phyloP scores from a whole-genome alignment of 2,329 filamentous ascomycete species.

The Talaromyces sp. region DNA sequence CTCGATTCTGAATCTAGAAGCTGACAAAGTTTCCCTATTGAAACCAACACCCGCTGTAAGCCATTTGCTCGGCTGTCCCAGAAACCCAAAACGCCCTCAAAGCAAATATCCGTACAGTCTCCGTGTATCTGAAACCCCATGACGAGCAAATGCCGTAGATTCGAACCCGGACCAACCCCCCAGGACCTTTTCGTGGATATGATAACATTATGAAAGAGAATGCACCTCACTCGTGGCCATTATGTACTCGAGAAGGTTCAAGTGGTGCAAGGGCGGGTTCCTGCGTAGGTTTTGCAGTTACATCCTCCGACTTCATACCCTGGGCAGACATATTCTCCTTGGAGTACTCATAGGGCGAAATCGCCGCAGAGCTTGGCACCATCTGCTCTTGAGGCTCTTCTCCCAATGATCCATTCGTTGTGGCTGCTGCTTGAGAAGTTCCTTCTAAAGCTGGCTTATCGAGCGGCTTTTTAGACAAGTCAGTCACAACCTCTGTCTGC shows the following conservation, averaged over 20 bases:
- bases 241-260: conserved; percentile 14
- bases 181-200: background rate
- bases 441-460: conserved; percentile 1
- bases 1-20: background rate
- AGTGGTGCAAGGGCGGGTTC: conserved; percentile 10
- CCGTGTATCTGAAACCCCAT: background rate
- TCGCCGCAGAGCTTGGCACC: background rate
- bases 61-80: background rate
- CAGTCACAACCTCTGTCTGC: conserved; percentile 8
- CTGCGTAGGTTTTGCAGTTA: background rate
- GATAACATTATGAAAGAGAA: background rate
- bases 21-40: background rate
- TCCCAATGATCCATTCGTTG: background rate
- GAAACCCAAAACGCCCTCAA: background rate
- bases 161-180: background rate
- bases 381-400: background rate
- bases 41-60: conserved; percentile 6
- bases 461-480: background rate
- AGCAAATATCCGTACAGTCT: background rate
- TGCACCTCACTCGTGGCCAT: conserved; percentile 8
- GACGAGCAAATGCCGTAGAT: background rate
- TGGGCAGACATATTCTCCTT: conserved; percentile 16
- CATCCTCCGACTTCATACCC: conserved; percentile 10
- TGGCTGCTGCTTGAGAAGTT: background rate
- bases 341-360: conserved; percentile 11